Evolutionary conservation across 345 rosid species (phyloP).

Genomic region (Fremontodendron californicum): DNA sequence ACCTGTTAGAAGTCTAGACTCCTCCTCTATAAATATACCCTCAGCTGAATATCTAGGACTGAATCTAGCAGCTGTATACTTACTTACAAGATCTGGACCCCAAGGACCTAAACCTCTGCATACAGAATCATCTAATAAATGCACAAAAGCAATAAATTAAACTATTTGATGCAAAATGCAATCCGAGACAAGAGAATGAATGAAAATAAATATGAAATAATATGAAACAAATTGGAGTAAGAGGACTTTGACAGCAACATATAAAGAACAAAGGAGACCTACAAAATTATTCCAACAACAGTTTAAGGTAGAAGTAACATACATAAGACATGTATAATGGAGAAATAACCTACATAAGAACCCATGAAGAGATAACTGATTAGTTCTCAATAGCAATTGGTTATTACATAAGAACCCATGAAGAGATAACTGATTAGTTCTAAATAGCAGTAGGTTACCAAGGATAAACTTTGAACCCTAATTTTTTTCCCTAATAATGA

Average conservation of each 20-base stretch:
- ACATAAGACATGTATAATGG: too few relatives aligned
- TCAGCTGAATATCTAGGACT: conserved; percentile 52
- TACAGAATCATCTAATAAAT: conserved; percentile 9
- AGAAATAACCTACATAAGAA: background rate
- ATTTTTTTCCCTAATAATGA: background rate
- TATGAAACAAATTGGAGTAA: background rate
- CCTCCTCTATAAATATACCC: conserved; percentile 53
- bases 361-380: background rate
- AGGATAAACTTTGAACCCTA: background rate
- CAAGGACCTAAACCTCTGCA: conserved; percentile 97
- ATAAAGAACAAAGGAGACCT: background rate
- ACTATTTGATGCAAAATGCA: background rate
- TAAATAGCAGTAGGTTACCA: background rate
- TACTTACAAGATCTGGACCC: conserved; percentile 80
- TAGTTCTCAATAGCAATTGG: background rate
- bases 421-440: background rate
- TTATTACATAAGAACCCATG: background rate
- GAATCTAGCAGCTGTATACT: conserved; percentile 79
- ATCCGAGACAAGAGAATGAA: background rate
- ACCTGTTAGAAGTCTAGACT: conserved; percentile 78
- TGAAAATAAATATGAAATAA: background rate
- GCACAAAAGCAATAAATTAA: conserved; percentile 10
- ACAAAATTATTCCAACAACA: background rate
- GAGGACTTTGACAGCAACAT: background rate
- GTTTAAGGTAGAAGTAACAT: too few relatives aligned